Evolutionary conservation across 73 alveolate genomes (phyloP).

Genomic region (Paramecium primaurelia): DNA sequence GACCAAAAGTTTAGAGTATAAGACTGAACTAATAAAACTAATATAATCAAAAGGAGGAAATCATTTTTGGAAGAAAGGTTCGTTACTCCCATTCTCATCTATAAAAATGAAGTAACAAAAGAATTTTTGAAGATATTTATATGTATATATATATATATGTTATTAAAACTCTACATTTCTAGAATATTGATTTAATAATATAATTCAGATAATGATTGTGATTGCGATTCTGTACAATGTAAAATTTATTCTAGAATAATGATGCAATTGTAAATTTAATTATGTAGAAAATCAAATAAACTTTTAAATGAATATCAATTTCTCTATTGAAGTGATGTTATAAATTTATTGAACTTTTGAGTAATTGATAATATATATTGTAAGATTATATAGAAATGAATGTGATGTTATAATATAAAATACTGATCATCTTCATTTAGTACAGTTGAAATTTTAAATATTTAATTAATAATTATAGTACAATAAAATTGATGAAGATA

Average conservation of each 20-base stretch:
- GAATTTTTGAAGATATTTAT: background rate
- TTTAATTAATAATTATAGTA: background rate
- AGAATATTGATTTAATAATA: background rate
- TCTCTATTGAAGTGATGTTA: background rate
- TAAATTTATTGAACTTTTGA: background rate
- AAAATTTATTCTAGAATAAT: background rate
- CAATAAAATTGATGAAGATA: background rate
- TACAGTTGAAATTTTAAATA: background rate
- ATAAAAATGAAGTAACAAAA: background rate
- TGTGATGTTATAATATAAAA: background rate
- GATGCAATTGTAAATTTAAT: background rate
- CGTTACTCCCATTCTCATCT: background rate
- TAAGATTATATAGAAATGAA: background rate
- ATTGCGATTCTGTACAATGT: background rate
- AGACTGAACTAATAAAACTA: background rate
- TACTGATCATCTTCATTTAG: background rate
- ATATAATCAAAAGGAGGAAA: background rate
- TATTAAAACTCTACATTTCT: background rate
- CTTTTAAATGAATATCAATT: background rate
- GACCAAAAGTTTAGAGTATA: background rate
- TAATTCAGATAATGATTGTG: background rate
- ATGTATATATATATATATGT: background rate
- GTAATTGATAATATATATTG: background rate
- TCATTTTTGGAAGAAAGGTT: background rate
- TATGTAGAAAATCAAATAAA: background rate